Evolutionary conservation across 768 basidiomycete genomes (phyloP).

Genomic region (Kwoniella europaea): DNA sequence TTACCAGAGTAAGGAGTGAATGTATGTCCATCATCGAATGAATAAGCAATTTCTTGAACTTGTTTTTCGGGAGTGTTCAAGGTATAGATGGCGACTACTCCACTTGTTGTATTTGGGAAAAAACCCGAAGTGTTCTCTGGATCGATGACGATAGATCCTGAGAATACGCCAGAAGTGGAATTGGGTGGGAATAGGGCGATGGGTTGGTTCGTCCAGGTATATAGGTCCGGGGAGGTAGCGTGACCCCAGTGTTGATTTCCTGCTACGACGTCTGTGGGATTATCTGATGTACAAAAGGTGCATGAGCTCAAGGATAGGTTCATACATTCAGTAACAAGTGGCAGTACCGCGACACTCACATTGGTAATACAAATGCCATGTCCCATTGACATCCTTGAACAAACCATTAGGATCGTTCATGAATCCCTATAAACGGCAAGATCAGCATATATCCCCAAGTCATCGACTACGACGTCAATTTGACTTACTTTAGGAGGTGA

Average conservation of each 20-base stretch:
- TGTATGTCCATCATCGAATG: constrained; percentile 43
- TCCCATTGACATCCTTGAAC: constrained; percentile 41
- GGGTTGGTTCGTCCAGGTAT: constrained; percentile 51
- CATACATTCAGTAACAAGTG: background rate
- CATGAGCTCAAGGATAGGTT: background rate
- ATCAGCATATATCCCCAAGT: background rate
- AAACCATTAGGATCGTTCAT: constrained; percentile 51
- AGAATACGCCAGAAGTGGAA: constrained; percentile 38
- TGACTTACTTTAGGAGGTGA: constrained; percentile 32
- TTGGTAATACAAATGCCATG: constrained; percentile 56
- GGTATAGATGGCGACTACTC: constrained; percentile 54
- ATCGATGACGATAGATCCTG: constrained; percentile 48
- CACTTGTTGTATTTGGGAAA: constrained; percentile 39
- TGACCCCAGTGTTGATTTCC: constrained; percentile 57
- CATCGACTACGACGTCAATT: too few relatives aligned
- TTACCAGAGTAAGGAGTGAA: constrained; percentile 45
- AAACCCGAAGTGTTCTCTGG: constrained; percentile 53
- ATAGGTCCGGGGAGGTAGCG: constrained; percentile 51
- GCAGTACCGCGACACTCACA: constrained; percentile 31
- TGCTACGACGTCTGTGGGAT: constrained; percentile 41
- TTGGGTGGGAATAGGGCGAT: constrained; percentile 51
- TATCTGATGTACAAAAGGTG: constrained; percentile 16
- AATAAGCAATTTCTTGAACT: constrained; percentile 46
- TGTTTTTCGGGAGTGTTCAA: constrained; percentile 44
- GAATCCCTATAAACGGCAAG: constrained; percentile 32